Base-by-base conservation (phyloP, 805 yeast genomes). In the Candida germanica region DNA sequence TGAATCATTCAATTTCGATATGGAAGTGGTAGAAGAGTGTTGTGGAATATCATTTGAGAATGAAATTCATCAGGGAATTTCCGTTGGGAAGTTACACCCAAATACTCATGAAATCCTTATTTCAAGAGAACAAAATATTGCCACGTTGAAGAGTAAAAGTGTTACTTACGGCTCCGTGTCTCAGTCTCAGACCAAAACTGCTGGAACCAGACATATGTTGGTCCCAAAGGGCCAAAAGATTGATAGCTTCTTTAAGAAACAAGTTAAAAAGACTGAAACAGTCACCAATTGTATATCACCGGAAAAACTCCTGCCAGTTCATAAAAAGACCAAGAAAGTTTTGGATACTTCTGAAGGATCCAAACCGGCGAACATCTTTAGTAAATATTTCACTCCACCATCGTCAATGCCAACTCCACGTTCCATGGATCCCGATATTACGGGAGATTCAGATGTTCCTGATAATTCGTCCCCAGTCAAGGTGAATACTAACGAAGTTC, bases 1-100 rank as follows among this genome's bases (percentile, higher is more conserved):
- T 0, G 61, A 56, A 1, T 62, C 55, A 3, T 50, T 70, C 20
- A 61, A 56, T 14, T 51, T 61, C 7, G 70, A 73, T 28, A 58
- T 64, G 43, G 78, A 75, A 3, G 48, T 30, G 50, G 68, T 49
- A 26, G 68, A 50, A 39, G 36, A 56, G 5, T 75, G 77, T 42
- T 71, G 80, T 35, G 82, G 82, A 0, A 45, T 53, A 13, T 50
- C 65, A 6, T 50, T 65, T 20, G 61, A 66, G 21, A 4, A 31
- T 31, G 70, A 67, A 1, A 46, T 75, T 7, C 89, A 85, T 47
- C 43, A 44, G 1, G 58, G 60, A 27, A 69, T 88, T 14, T 85
- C 95, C 7, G 45, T 43, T 12, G 97, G 94, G 1, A 71, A 68
- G 6, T 47, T 84, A 7, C 77, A 82, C 54, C 96, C 97, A 1